Evolutionary conservation across 2,329 filamentous ascomycete genomes (phyloP).

Genomic region (Emergomyces africanus): DNA sequence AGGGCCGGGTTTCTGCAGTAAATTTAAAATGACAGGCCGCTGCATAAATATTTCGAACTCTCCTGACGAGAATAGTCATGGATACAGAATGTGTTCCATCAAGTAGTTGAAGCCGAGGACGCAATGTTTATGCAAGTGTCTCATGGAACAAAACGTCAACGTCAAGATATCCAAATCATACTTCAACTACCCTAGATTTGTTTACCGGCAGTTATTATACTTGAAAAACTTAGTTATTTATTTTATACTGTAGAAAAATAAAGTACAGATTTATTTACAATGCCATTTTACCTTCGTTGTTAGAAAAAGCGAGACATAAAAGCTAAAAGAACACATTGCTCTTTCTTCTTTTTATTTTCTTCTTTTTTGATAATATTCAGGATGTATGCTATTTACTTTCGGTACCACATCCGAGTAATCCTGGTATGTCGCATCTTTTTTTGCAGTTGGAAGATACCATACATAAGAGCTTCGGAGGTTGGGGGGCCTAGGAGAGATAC

Average conservation of each 20-base stretch:
- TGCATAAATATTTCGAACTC: neutral
- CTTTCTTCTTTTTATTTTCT: neutral
- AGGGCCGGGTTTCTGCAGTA: neutral
- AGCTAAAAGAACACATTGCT: neutral
- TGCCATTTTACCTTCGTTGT: neutral
- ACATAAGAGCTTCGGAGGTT: slow-evolving; percentile 44
- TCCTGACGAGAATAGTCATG: neutral
- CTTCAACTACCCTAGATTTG: neutral
- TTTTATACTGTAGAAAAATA: too few species aligned
- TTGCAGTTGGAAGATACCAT: slow-evolving; percentile 65
- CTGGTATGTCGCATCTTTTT: slow-evolving; percentile 57
- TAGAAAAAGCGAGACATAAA: neutral
- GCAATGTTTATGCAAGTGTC: neutral
- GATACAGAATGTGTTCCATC: too few species aligned
- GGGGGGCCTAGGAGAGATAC: slow-evolving; percentile 29
- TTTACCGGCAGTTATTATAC: neutral
- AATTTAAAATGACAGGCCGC: neutral
- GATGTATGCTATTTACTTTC: slow-evolving; percentile 26
- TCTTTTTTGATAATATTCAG: neutral
- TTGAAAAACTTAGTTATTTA: neutral
- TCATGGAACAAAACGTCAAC: neutral
- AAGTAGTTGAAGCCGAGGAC: neutral
- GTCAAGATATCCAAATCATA: neutral
- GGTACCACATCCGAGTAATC: slow-evolving; percentile 47
- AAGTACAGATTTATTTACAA: neutral